These are phyloP conservation scores for Panicum virgatum DNA, from an alignment of 202 grass and related monocot genomes.

Conservation along the genomic window DNA sequence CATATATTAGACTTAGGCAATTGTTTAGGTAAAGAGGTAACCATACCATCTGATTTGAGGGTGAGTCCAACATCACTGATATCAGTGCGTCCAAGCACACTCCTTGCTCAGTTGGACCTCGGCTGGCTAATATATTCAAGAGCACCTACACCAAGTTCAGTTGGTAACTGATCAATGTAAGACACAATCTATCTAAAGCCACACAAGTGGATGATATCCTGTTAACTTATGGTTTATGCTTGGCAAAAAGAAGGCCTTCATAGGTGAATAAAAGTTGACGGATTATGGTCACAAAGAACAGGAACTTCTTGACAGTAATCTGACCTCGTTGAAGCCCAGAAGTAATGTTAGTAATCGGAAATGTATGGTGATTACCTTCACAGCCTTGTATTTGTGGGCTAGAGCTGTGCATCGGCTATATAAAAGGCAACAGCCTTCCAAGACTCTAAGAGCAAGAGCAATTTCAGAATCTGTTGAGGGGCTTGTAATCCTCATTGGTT, in stretches of 20 bases:
- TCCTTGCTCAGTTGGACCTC: conserved; percentile 77
- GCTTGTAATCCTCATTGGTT: conserved; percentile 81
- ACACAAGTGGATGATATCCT: conserved; percentile 1
- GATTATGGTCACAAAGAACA: conserved; percentile 8
- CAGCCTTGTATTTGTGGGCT: conserved; percentile 88
- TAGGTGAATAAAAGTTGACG: not conserved
- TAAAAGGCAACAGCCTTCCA: conserved; percentile 97
- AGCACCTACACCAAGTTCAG: conserved; percentile 70
- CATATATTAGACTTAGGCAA: not conserved
- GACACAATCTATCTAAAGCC: not conserved
- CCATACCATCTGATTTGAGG: conserved; percentile 81
- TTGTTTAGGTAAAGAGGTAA: conserved; percentile 28
- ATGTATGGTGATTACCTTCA: conserved; percentile 59
- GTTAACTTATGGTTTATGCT: not conserved
- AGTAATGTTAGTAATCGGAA: not conserved
- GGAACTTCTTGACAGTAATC: not conserved
- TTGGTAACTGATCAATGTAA: conserved; percentile 7
- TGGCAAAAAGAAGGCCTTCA: not conserved
- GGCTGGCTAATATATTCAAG: conserved; percentile 82
- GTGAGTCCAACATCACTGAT: conserved; percentile 92
- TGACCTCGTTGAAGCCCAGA: not conserved
- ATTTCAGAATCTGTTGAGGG: conserved; percentile 86
- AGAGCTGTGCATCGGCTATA: conserved; percentile 83
- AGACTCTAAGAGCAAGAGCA: conserved; percentile 91
- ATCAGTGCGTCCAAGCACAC: conserved; percentile 94